A percentile compares a stretch with the other conserved stretches of the same genome.
Evolutionary conservation across 495 filamentous ascomycete genomes (phyloP).

Genomic region (Collariella sp.): DNA sequence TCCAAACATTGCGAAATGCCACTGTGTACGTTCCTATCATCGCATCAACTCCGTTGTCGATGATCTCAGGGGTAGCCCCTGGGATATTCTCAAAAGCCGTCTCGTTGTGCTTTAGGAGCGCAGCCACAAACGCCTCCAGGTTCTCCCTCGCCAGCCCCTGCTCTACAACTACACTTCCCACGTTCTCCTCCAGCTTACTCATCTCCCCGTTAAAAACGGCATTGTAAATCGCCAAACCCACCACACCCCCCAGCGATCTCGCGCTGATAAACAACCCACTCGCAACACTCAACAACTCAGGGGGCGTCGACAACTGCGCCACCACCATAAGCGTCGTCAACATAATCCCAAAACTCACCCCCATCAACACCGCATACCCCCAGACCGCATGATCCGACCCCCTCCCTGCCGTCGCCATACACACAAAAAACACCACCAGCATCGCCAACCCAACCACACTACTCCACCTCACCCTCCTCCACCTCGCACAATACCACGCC

Average conservation of each 20-base stretch:
- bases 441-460: too few species aligned
- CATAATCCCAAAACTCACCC: conserved; percentile 22
- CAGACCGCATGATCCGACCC: conserved; percentile 15
- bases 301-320: conserved; percentile 28
- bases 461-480: too few species aligned
- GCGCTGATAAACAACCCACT: conserved; percentile 29
- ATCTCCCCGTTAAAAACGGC: conserved; percentile 15
- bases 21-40: conserved; percentile 17
- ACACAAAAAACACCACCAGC: conserved; percentile 10
- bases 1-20: conserved; percentile 27
- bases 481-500: conserved; percentile 1
- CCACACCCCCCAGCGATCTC: conserved; percentile 25
- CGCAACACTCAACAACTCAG: conserved; percentile 26
- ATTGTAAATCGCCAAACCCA: conserved; percentile 31
- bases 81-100: conserved; percentile 12
- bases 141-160: conserved; percentile 13
- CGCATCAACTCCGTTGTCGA: conserved; percentile 13
- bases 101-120: conserved; percentile 11
- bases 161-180: conserved; percentile 17
- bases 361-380: conserved; percentile 27
- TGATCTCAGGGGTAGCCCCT: conserved; percentile 16
- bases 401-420: conserved; percentile 23
- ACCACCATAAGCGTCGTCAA: conserved; percentile 24
- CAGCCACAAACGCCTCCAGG: conserved; percentile 16
- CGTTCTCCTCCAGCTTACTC: conserved; percentile 12